phyloP scores from a whole-genome alignment of 495 filamentous ascomycete genomes.

The Aspergillus campestris region DNA sequence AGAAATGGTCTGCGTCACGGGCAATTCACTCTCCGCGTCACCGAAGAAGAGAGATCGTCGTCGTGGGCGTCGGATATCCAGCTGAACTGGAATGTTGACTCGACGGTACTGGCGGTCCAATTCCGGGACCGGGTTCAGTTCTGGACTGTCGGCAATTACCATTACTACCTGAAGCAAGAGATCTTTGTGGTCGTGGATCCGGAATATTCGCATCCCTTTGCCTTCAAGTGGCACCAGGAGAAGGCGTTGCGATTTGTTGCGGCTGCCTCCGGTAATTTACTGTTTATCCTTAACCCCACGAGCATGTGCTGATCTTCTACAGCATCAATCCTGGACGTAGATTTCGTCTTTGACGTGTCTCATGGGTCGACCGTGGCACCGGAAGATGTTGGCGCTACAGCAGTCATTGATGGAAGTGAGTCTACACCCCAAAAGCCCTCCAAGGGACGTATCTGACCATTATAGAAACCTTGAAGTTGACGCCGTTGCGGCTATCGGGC shows the following conservation, averaged over 20 bases:
- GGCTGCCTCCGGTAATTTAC: constrained; percentile 30
- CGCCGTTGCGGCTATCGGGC: constrained; percentile 73
- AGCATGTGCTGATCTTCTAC: constrained; percentile 1
- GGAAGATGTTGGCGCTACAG: constrained; percentile 71
- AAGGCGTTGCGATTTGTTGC: constrained; percentile 58
- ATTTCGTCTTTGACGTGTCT: constrained; percentile 61
- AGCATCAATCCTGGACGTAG: constrained; percentile 47
- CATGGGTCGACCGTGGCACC: constrained; percentile 61
- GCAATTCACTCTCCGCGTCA: constrained; percentile 69
- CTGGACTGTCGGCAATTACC: constrained; percentile 97
- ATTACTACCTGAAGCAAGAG: constrained; percentile 98
- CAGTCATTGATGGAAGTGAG: constrained; percentile 78
- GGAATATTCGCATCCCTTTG: constrained; percentile 19
- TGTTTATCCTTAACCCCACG: neutral
- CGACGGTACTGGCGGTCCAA: constrained; percentile 76
- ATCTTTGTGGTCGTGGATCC: constrained; percentile 35
- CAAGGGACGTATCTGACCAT: constrained; percentile 3
- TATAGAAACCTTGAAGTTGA: constrained; percentile 63
- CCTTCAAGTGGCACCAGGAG: constrained; percentile 76
- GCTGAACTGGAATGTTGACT: constrained; percentile 84
- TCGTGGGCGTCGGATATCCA: constrained; percentile 49
- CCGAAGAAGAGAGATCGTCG: constrained; percentile 46
- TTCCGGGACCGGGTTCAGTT: constrained; percentile 71
- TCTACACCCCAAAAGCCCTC: constrained; percentile 2
- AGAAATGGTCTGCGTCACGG: constrained; percentile 92